Base-by-base conservation (phyloP, 331 rosid species). In the Quercus lobata region DNA sequence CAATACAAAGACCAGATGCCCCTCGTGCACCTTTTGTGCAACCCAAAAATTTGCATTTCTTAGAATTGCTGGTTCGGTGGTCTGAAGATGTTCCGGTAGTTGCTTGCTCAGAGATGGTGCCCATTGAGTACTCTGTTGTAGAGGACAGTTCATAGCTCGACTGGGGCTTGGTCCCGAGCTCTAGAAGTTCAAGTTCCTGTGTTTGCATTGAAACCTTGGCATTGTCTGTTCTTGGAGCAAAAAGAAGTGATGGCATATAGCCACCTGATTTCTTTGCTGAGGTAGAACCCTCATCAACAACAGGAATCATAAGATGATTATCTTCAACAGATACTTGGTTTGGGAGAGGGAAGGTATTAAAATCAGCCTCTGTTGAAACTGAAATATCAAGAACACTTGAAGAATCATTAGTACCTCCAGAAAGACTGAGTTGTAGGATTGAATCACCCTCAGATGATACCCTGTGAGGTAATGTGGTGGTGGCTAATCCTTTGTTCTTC, bases 21-120 rank as follows among this genome's bases (percentile, higher is more conserved):
- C 99, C 99, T 66, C 99, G 88, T 65, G 99, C 99, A 58, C 99
- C 99, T 85, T 93, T 96, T 32, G 82, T 71, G 62, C 99, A 96
- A 69, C 97, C 96, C 41, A 86, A 72, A 78, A 82, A 96, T 44
- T 78, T 91, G 87, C 99, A 96, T 83, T 88, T 90, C 85, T 93
- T 96, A 5, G 88, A 89, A 87, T 86, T 90, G 90, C 61, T 76
- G 61, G 63, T 70, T 63, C 89, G 91, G 79, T 76, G 77, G 46
- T 93, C 93, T 37, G 91, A 84, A 78, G 81, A 78, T 68, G 80
- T 76, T 71, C 82, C 91, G 2, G 89, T 77, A 76, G 84, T 76
- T 78, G 84, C 85, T 79, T 78, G 91, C 72, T 71, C 91, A 27
- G 90, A 88, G 32, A 78, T 17, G 24, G 89, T 75, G 60, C 76